Evolutionary conservation across 2,329 filamentous ascomycete genomes (phyloP).

Genomic region (Pseudomassariella vexata): DNA sequence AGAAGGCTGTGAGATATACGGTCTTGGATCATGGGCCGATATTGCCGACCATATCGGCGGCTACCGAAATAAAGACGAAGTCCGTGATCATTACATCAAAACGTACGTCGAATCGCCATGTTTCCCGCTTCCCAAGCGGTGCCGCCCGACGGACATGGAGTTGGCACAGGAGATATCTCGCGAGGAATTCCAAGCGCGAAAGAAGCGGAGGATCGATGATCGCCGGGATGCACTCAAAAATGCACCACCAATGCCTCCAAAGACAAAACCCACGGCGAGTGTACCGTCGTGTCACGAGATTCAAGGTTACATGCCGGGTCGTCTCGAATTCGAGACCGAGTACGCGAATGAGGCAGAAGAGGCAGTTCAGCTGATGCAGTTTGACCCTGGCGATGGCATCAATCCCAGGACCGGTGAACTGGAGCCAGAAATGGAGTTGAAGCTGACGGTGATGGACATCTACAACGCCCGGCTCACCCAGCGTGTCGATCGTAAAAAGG

Average conservation of each 20-base stretch:
- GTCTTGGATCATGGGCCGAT: conserved; percentile 93
- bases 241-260: conserved; percentile 75
- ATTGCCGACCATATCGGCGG: conserved; percentile 98
- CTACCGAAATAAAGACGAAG: conserved; percentile 90
- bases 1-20: conserved; percentile 94
- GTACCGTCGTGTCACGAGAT: conserved; percentile 97
- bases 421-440: conserved; percentile 94
- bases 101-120: conserved; percentile 78
- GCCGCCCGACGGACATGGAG: conserved; percentile 73
- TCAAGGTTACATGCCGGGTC: conserved; percentile 96
- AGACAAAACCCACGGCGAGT: conserved; percentile 92
- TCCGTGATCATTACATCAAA: conserved; percentile 85
- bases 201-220: conserved; percentile 90
- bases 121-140: conserved; percentile 83
- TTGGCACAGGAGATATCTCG: conserved; percentile 76
- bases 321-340: conserved; percentile 94
- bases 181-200: conserved; percentile 87
- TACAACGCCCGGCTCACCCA: conserved; percentile 91
- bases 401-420: conserved; percentile 78
- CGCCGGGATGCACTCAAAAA: conserved; percentile 82
- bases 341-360: conserved; percentile 98
- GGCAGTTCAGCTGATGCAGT: conserved; percentile 96
- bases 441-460: conserved; percentile 96
- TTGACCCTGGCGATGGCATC: conserved; percentile 90
- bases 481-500: conserved; percentile 88